Evolutionary conservation across 164 flowering plant genomes (phyloP).

Genomic region (Euptelea pleiosperma): DNA sequence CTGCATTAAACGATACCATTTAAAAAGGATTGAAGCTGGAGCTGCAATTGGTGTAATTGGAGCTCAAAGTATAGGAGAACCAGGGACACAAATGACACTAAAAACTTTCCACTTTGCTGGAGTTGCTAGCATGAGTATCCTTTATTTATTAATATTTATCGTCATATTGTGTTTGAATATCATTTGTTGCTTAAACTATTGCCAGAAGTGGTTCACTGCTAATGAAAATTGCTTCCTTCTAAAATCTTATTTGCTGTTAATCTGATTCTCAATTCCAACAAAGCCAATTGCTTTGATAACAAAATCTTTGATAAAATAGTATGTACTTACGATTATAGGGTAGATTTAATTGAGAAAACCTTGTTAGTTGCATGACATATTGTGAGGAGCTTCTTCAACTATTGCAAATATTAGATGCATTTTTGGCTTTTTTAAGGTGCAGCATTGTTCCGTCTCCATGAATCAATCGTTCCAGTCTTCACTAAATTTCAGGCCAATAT

Average conservation of each 20-base stretch:
- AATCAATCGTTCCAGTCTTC: no score
- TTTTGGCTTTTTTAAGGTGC: no score
- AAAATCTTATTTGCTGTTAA: no score
- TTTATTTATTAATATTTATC: constrained; percentile 16
- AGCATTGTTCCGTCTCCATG: no score
- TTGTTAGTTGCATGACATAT: no score
- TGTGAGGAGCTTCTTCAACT: no score
- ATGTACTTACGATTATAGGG: no score
- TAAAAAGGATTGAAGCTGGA: constrained; percentile 78
- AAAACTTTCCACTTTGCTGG: constrained; percentile 99
- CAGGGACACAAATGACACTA: constrained; percentile 98
- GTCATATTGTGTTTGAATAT: neutral
- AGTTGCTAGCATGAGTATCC: constrained; percentile 99
- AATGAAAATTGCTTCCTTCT: neutral
- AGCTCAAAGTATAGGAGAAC: constrained; percentile 99
- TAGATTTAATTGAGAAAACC: no score
- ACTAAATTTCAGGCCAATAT: no score
- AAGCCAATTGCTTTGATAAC: no score
- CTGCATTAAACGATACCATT: constrained; percentile 67
- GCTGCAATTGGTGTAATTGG: constrained; percentile 96
- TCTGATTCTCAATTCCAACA: neutral
- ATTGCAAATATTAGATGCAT: no score
- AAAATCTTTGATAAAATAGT: no score
- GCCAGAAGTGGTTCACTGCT: neutral
- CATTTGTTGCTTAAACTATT: neutral